Evolutionary conservation across 768 basidiomycete genomes (phyloP).

Genomic region (Inosperma sp.): DNA sequence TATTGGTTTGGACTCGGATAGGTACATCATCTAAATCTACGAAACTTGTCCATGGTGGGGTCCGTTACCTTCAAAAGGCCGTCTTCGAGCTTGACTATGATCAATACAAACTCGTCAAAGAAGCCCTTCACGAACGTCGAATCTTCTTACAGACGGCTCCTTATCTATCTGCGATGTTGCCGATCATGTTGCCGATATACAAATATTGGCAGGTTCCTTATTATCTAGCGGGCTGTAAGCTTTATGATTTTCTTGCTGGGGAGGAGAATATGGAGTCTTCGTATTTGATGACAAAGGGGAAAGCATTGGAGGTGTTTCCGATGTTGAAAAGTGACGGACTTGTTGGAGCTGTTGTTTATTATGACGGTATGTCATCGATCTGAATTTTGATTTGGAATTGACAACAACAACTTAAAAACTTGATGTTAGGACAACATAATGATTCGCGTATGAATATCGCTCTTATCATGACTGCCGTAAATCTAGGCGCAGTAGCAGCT

Average conservation of each 20-base stretch:
- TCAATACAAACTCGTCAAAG: constrained; percentile 93
- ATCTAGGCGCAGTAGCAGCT: constrained; percentile 79
- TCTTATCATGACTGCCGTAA: constrained; percentile 89
- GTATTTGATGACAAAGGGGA: constrained; percentile 92
- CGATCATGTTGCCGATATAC: constrained; percentile 97
- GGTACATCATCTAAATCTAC: constrained; percentile 97
- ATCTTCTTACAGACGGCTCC: constrained; percentile 97
- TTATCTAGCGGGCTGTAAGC: constrained; percentile 91
- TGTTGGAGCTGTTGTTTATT: constrained; percentile 94
- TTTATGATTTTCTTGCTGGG: constrained; percentile 94
- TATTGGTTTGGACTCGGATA: constrained; percentile 24
- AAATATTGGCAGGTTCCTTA: constrained; percentile 99
- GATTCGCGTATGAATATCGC: constrained; percentile 98
- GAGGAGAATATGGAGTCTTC: constrained; percentile 96
- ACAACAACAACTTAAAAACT: not conserved
- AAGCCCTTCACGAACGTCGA: constrained; percentile 86
- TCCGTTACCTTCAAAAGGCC: constrained; percentile 96
- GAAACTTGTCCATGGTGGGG: constrained; percentile 97
- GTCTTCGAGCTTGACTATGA: constrained; percentile 94
- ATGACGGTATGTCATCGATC: constrained; percentile 67
- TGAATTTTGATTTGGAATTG: not conserved
- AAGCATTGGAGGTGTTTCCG: constrained; percentile 91
- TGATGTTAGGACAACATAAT: constrained; percentile 87
- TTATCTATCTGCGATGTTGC: constrained; percentile 87
- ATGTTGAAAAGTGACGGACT: constrained; percentile 92